phyloP scores from a whole-genome alignment of 768 basidiomycete species.

The Russula lepida region DNA sequence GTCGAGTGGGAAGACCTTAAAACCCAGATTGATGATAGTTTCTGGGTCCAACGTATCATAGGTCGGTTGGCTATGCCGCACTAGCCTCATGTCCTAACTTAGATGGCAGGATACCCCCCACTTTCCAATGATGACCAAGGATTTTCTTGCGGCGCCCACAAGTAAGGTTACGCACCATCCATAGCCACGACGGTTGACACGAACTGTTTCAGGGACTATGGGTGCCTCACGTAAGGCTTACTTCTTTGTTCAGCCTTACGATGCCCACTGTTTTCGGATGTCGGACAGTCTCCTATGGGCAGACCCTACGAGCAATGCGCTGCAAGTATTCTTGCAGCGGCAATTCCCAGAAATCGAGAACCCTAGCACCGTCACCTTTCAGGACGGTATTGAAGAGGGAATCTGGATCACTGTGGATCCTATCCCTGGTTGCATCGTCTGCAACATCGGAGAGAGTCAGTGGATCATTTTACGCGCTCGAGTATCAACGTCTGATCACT shows the following conservation, averaged over 20 bases:
- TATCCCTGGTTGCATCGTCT: conserved; percentile 73
- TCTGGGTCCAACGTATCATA: conserved; percentile 85
- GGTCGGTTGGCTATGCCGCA: conserved; percentile 34
- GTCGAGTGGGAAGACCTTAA: conserved; percentile 65
- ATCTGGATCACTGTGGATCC: conserved; percentile 83
- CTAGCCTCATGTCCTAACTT: conserved; percentile 3
- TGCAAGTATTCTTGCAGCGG: conserved; percentile 68
- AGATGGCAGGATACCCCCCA: conserved; percentile 67
- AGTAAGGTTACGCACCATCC: conserved; percentile 35
- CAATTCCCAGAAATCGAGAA: conserved; percentile 28
- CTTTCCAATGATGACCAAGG: conserved; percentile 73
- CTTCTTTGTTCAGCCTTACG: not conserved
- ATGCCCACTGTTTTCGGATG: conserved; percentile 13
- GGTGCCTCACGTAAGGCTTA: conserved; percentile 66
- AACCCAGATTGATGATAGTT: conserved; percentile 70
- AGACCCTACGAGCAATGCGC: conserved; percentile 68
- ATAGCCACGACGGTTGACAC: not conserved
- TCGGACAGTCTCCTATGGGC: conserved; percentile 70
- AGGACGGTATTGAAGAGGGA: conserved; percentile 48
- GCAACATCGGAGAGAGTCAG: conserved; percentile 89
- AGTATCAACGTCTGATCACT: not conserved
- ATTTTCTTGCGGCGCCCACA: conserved; percentile 86
- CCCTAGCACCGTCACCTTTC: conserved; percentile 32
- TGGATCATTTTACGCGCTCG: conserved; percentile 1
- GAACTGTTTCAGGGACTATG: conserved; percentile 60